Evolutionary conservation across 768 basidiomycete genomes (phyloP).

Genomic region (Boletus patriciae): DNA sequence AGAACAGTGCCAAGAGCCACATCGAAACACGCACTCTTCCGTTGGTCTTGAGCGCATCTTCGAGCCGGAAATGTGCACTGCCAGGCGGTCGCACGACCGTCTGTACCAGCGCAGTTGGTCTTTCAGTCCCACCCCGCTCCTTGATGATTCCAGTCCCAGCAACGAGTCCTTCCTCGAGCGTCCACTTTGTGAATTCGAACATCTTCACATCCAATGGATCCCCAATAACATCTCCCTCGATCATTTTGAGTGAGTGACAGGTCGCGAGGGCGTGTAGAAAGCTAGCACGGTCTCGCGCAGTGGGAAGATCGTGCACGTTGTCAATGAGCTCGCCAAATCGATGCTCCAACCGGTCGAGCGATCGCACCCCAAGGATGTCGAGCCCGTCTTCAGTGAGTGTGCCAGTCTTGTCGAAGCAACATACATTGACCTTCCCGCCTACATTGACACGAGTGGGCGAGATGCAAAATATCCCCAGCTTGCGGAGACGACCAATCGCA

Average conservation of each 20-base stretch:
- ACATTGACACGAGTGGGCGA: conserved; percentile 95
- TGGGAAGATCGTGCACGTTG: conserved; percentile 83
- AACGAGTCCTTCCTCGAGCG: conserved; percentile 84
- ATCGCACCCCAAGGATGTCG: conserved; percentile 92
- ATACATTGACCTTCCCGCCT: conserved; percentile 93
- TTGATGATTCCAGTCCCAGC: conserved; percentile 73
- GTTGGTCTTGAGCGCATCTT: conserved; percentile 88
- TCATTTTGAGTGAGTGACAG: conserved; percentile 92
- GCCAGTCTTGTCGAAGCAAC: conserved; percentile 99
- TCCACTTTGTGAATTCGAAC: conserved; percentile 98
- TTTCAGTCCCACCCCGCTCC: conserved; percentile 56
- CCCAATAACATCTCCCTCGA: conserved; percentile 85
- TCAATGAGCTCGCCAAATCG: conserved; percentile 89
- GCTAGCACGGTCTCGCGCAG: conserved; percentile 68
- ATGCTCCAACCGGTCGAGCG: conserved; percentile 70
- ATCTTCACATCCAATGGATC: conserved; percentile 97
- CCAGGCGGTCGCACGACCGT: conserved; percentile 95
- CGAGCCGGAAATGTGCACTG: conserved; percentile 83
- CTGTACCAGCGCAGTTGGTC: conserved; percentile 89
- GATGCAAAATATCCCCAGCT: conserved; percentile 90
- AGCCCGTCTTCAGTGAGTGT: conserved; percentile 97
- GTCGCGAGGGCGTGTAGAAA: conserved; percentile 93
- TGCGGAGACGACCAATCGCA: conserved; percentile 84
- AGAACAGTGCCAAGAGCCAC: not conserved
- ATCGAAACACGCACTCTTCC: conserved; percentile 55